Evolutionary conservation across 805 yeast genomes (phyloP), one percentile per base, ranked within the genome.

Genomic region (Candida ovalis): DNA sequence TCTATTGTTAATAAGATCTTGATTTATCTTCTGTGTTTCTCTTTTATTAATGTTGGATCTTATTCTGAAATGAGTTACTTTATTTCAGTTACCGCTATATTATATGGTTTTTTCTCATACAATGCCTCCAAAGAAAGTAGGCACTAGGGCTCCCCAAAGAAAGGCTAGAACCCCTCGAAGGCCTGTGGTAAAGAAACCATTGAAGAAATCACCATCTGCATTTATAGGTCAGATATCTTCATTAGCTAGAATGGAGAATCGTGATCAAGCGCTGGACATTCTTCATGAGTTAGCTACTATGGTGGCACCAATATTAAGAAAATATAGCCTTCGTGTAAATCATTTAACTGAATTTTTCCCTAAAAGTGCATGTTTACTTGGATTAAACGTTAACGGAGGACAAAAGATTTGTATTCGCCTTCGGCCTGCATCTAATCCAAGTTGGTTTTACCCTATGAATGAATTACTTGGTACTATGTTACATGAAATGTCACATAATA

Each of bases 401-500:
- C 70, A 70, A 50, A 86, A 85, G 62, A 81, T 92, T 18, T 75
- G 84, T 61, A 60, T 92, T 10, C 64, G 97, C 49, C 69, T 92
- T 32, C 71, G 98, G 48, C 75, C 77, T 27, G 78, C 81, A 6
- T 63, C 69, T 19, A 78, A 85, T 55, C 74, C 73, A 23, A 56
- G 57, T 28, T 57, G 60, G 48, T 90, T 91, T 62, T 62, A 82
- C 18, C 84, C 90, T 1, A 68, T 83, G 65, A 74, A 81, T 3
- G 82, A 81, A 44, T 67, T 91, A 1, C 61, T 91, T 23, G 96
- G 90, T 1, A 89, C 96, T 0, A 78, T 90, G 81, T 70, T 92
- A 4, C 98, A 92, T 65, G 98, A 92, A 63, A 71, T 92, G 38
- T 78, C 88, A 1, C 98, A 92, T 63, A 91, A 89, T 62, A 62